Base-by-base conservation (phyloP, 1,139 yeast species). In the Zygosaccharomyces pseudobailii region DNA sequence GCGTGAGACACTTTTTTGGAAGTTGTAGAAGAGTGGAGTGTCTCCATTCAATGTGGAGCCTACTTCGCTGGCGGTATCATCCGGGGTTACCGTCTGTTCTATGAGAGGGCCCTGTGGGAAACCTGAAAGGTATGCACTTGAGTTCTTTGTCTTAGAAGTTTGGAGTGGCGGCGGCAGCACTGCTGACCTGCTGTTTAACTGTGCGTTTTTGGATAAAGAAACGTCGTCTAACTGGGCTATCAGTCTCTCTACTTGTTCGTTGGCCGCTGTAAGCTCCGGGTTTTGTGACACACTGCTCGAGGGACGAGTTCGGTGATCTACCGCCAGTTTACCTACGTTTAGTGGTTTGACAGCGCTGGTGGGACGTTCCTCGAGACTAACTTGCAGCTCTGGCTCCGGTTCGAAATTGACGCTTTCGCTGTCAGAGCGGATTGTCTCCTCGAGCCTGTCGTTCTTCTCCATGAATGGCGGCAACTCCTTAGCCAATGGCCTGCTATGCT, bases 221-320 rank as follows among this genome's bases (percentile, higher is more conserved):
- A 61, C 61, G 31, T 56, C 59, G 45, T 63, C 59, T n/a, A 63
- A 45, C 40, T 63, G 65, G 8, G 65, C 65, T 19, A 63, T 50
- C 17, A 63, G 53, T 45, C 55, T 55, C 46, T 61, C 66, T 2
- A 63, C 63, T 39, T 62, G 61, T 33, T 48, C 34, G 40, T 53
- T 59, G 6, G 63, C 55, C 9, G 55, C 47, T 2, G 56, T 27
- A 19, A 28, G 19, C 6, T 28, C 32, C 9, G 41, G 41, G 9
- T 27, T 27, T 19, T 34, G 36, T 17, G 36, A 34, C 13, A 34
- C 17, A 31, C 36, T 6, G 27, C 37, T 34, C 6, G 37, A 21
- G 23, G 27, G 37, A 17, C 37, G 27, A 1, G 37, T 22, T 25
- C 30, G 20, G 19, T 36, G 19, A 19, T 13, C 17, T 2, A 13